Percentiles rank a stretch among this genome's conserved stretches.
Evolutionary conservation across 495 filamentous ascomycete species (phyloP).

Genomic region (Coniosporium apollinis): DNA sequence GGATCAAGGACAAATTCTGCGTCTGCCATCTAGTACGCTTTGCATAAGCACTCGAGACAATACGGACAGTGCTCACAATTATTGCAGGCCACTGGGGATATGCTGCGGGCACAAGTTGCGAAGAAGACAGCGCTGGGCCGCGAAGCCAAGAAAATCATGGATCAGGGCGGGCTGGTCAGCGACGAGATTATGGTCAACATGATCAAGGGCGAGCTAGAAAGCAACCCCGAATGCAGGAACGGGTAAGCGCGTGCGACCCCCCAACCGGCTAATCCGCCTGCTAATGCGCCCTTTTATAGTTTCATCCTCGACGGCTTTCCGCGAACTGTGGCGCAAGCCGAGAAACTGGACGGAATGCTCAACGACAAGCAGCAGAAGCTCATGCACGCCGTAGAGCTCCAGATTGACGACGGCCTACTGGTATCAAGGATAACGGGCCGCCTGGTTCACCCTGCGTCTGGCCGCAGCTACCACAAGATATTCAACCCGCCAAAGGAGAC

Average conservation of each 20-base stretch:
- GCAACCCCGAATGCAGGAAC: constrained; percentile 88
- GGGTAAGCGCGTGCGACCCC: constrained; percentile 42
- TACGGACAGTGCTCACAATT: constrained; percentile 7
- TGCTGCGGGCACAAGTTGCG: constrained; percentile 95
- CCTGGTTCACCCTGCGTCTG: constrained; percentile 85
- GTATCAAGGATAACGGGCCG: constrained; percentile 95
- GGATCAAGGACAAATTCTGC: constrained; percentile 92
- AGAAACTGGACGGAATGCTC: constrained; percentile 90
- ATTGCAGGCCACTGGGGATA: constrained; percentile 84
- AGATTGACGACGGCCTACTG: constrained; percentile 87
- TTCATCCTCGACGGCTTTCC: constrained; percentile 99
- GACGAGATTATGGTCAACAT: constrained; percentile 99
- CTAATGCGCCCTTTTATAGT: constrained; percentile 27
- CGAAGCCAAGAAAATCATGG: constrained; percentile 99
- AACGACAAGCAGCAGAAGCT: constrained; percentile 52
- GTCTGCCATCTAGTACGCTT: constrained; percentile 83
- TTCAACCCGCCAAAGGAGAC: constrained; percentile 94
- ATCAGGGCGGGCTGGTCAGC: constrained; percentile 89
- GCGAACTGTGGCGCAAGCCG: constrained; percentile 85
- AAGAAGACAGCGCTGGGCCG: constrained; percentile 91
- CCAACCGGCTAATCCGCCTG: background rate
- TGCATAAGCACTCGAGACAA: background rate
- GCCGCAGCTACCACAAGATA: constrained; percentile 89
- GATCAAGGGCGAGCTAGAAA: constrained; percentile 93
- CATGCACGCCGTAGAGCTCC: constrained; percentile 85